phyloP scores from a whole-genome alignment of 352 stramenopile species.

The Aphanomyces stellatus region DNA sequence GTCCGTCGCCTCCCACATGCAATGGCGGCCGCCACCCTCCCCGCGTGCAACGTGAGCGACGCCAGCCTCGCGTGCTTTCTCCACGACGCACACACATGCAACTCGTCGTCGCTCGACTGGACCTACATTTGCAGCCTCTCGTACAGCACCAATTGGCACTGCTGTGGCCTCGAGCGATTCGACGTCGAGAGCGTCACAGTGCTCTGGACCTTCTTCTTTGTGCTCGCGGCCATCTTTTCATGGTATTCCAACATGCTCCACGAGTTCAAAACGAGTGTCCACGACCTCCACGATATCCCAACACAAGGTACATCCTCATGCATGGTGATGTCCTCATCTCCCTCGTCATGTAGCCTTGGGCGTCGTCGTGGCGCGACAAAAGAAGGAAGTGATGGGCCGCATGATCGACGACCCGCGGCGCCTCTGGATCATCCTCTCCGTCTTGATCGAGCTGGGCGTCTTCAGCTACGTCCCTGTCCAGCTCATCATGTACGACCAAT shows the following conservation, averaged over 20 bases:
- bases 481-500: conserved; percentile 6
- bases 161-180: background rate
- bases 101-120: conserved; percentile 5
- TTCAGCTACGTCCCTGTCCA: conserved; percentile 16
- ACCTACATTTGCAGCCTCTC: background rate
- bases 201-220: conserved; percentile 11
- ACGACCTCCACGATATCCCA: conserved; percentile 16
- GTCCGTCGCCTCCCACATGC: no score
- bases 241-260: conserved; percentile 11
- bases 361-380: conserved; percentile 16
- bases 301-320: conserved; percentile 12
- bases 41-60: conserved; percentile 2
- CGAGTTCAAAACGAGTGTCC: conserved; percentile 4
- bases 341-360: background rate
- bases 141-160: conserved; percentile 11
- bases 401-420: conserved; percentile 7
- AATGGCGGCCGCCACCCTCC: no score
- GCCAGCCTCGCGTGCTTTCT: background rate
- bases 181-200: background rate
- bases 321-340: background rate
- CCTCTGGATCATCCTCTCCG: conserved; percentile 1
- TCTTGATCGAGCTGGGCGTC: conserved; percentile 4
- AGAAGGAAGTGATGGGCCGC: conserved; percentile 1
- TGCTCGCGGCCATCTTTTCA: background rate
- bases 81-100: background rate